Evolutionary conservation across 805 yeast species (phyloP), one percentile per base, ranked within the genome.

Genomic region (Spathaspora boniae): DNA sequence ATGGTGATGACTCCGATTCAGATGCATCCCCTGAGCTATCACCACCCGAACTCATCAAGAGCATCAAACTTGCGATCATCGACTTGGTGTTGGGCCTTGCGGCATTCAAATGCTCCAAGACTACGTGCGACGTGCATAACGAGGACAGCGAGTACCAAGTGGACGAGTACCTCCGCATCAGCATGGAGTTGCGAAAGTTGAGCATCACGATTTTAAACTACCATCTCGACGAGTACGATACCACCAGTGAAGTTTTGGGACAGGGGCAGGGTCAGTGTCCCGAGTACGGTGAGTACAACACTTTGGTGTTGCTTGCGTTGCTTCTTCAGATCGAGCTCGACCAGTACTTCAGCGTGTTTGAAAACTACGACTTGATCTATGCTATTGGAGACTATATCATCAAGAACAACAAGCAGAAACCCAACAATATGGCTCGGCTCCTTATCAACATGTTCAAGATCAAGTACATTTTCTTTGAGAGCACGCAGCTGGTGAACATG

Each of bases 401-500:
- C 16, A 47, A 48, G 26, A 40, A 41, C 18, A 48, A 43, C 22
- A 12, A 16, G 6, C 20, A 19, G 9, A 53, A 47, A 16, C 33
- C 44, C 5, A 48, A 48, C 32, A 39, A 38, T 11, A 50, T 58
- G 17, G 47, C 60, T 3, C 53, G 51, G 12, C 50, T 51, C 19
- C 40, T 61, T 26, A 45, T 58, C 34, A 47, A 48, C 29, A 50
- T 48, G 20, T 62, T 70, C 50, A 55, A 42, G 39, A 59, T 51
- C 43, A 44, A 61, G 42, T 47, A 56, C 41, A 46, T 65, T 11
- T 64, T 70, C 35, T 75, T 58, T 47, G 66, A 58, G 39, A 65
- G 78, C 9, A 73, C 80, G 2, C 72, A 74, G 26, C 59, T 71
- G 1, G 68, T 76, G 26, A 76, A 71, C 45, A 46, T 62, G 9